These are phyloP conservation scores for Pichia kudriavzevii DNA, from an alignment of 1,139 yeast genomes.

Conservation along the genomic window DNA sequence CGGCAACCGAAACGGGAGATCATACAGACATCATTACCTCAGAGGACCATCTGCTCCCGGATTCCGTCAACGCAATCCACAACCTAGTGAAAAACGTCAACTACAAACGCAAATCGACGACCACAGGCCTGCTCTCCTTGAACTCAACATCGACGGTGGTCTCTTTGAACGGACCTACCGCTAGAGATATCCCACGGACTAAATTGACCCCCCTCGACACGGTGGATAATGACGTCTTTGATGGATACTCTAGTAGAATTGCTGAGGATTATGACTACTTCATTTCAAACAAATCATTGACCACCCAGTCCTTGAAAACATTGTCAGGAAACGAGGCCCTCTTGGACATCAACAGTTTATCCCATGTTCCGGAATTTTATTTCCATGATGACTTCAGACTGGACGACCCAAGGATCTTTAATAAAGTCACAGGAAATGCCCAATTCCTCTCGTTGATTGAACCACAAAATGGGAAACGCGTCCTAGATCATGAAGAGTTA, in stretches of 20 bases:
- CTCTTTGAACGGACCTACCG: conserved; percentile 63
- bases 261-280: conserved; percentile 51
- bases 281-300: conserved; percentile 39
- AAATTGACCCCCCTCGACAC: conserved; percentile 53
- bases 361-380: conserved; percentile 60
- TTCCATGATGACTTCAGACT: conserved; percentile 63
- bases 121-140: conserved; percentile 25
- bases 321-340: conserved; percentile 18
- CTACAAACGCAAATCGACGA: conserved; percentile 32
- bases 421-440: conserved; percentile 56
- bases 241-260: conserved; percentile 40
- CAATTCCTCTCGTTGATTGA: conserved; percentile 26
- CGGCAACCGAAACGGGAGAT: too few relatives aligned
- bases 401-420: conserved; percentile 83
- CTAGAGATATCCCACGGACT: conserved; percentile 79
- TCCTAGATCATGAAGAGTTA: conserved; percentile 46
- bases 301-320: conserved; percentile 41
- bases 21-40: too few relatives aligned
- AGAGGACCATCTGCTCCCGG: background rate
- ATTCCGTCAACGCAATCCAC: conserved; percentile 7
- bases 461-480: conserved; percentile 22
- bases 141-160: conserved; percentile 27
- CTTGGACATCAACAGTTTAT: conserved; percentile 21
- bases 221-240: conserved; percentile 42
- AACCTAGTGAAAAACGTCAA: conserved; percentile 48